Base-by-base conservation (phyloP, 306 rosid species). In the Acacia confusa region DNA sequence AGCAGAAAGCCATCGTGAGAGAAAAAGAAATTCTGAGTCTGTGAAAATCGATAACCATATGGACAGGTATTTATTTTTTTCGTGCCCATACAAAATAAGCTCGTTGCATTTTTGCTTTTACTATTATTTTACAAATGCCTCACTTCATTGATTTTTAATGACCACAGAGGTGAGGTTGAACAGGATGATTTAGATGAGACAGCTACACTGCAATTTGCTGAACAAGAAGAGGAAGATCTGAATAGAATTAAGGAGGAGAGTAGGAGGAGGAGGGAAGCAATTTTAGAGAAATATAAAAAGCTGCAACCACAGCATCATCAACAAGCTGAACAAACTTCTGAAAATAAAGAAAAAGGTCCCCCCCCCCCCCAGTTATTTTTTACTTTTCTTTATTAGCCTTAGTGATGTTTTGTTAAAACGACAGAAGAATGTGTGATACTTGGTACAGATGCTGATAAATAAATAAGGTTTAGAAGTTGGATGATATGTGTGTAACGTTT, bases 161-260 rank as follows among this genome's bases (percentile, higher is more conserved):
- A 76, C 24, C 87, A 76, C 86, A 92, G 95, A 80, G 85, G 82
- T 63, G 96, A 90, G 63, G 90, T 86, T 75, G 92, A 85, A 83
- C 94, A 88, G 77, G 92, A 89, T 78, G 94, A 92, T 80, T 57
- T 82, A 10, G 94, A 93, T n/a, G 98, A 95, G 48, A 70, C 55
- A 52, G 86, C 30, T 64, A 24, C 86, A 20, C 78, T 89, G 78
- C 91, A 82, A 76, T 76, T 85, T 74, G 93, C 87, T 52, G 98
- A 94, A 38, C 92, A 95, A 85, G 99, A 96, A 85, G 98, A 95
- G 83, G 98, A 96, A 53, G 94, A 96, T 84, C 91, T 94, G 48
- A 86, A 88, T 85, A 90, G 97, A 85, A 94, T 96, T 80, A 96
- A 92, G 85, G 99, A 93, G 91, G 98, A 93, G 87, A 93, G 98